phyloP scores from a whole-genome alignment of 371 early-diverging fungal species.

The Nosema bombycis region DNA sequence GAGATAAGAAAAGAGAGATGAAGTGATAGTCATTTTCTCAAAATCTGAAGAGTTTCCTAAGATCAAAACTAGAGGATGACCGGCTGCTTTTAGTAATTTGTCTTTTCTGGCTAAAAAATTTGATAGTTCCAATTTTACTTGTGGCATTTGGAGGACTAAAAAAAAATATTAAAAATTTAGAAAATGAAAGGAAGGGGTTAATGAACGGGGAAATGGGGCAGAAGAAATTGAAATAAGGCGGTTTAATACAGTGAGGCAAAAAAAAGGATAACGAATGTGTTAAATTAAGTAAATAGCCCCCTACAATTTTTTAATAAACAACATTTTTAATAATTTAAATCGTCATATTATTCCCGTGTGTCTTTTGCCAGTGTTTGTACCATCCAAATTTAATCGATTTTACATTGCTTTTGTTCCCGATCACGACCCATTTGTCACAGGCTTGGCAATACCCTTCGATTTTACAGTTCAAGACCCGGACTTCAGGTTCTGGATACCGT shows the following conservation, averaged over 20 bases:
- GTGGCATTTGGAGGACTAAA: slow-evolving; percentile 37
- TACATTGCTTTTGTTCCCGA: slow-evolving; percentile 29
- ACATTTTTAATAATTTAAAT: no score
- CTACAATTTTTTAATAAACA: no score
- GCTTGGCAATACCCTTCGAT: slow-evolving; percentile 46
- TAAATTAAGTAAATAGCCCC: no score
- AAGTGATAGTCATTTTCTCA: slow-evolving; percentile 60
- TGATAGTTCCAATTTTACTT: slow-evolving; percentile 39
- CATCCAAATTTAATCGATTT: slow-evolving; percentile 53
- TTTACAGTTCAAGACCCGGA: slow-evolving; percentile 3
- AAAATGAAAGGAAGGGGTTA: no score
- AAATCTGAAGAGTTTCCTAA: slow-evolving; percentile 63
- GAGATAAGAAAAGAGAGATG: slow-evolving; percentile 64
- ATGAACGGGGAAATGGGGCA: no score
- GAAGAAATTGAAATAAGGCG: no score
- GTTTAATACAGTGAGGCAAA: no score
- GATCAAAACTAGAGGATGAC: slow-evolving; percentile 51
- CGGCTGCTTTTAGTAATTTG: slow-evolving; percentile 39
- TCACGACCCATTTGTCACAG: slow-evolving; percentile 53
- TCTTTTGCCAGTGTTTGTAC: slow-evolving; percentile 59
- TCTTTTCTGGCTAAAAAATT: slow-evolving; percentile 40
- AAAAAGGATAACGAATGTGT: no score
- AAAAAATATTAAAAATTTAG: no score
- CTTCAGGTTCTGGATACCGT: slow-evolving; percentile 54
- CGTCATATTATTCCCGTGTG: slow-evolving; percentile 27